These are phyloP conservation scores for Malassezia globosa DNA, from an alignment of 1,284 basidiomycete genomes.

Conservation along the genomic window DNA sequence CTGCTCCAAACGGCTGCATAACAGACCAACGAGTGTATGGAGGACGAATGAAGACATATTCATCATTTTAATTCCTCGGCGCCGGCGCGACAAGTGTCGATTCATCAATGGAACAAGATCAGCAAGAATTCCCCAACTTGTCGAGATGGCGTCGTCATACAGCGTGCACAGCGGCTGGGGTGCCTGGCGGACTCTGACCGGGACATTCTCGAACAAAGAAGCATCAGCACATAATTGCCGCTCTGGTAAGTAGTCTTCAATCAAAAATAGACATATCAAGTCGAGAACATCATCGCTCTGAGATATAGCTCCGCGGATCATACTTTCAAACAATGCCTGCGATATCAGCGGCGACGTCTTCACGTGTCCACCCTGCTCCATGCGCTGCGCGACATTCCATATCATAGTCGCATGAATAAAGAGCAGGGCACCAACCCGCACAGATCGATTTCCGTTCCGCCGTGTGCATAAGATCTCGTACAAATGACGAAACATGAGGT, in stretches of 20 bases:
- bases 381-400: conserved; percentile 25
- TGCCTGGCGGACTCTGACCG: conserved; percentile 3
- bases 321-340: conserved; percentile 31
- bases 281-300: conserved; percentile 35
- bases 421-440: conserved; percentile 35
- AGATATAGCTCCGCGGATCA: conserved; percentile 33
- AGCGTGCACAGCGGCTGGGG: conserved; percentile 12
- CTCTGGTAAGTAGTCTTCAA: conserved; percentile 11
- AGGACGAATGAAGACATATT: conserved; percentile 21
- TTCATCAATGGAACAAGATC: conserved; percentile 34
- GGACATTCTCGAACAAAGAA: not conserved
- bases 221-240: not conserved
- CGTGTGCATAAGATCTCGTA: conserved; percentile 22
- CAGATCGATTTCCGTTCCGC: conserved; percentile 16
- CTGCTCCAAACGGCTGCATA: conserved; percentile 16
- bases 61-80: conserved; percentile 5
- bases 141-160: conserved; percentile 6
- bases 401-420: conserved; percentile 33
- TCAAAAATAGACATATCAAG: conserved; percentile 32
- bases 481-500: conserved; percentile 31
- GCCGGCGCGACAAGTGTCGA: conserved; percentile 20
- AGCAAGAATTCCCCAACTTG: conserved; percentile 34
- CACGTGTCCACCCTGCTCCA: conserved; percentile 16
- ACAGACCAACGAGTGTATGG: conserved; percentile 20
- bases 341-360: conserved; percentile 29